These are phyloP conservation scores for Mortierella polycephala DNA, from an alignment of 371 early-diverging fungal species.

Conservation along the genomic window DNA sequence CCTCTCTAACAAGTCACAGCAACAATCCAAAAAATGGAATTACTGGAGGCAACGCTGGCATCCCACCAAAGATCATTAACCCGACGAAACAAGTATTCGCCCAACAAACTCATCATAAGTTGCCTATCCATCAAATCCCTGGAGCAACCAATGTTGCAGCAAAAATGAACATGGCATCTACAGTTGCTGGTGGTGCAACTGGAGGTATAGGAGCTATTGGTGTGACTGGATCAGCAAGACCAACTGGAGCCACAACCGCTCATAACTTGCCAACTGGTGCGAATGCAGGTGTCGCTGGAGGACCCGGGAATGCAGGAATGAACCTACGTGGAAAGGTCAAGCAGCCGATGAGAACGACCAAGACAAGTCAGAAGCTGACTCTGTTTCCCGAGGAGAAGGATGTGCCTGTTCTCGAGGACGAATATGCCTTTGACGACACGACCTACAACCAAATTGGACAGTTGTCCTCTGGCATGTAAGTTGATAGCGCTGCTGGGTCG, in stretches of 20 bases:
- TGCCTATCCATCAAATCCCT: constrained; percentile 49
- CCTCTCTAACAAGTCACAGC: constrained; percentile 19
- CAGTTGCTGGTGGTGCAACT: neutral
- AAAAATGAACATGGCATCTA: constrained; percentile 23
- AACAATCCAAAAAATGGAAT: constrained; percentile 20
- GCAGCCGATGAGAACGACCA: constrained; percentile 85
- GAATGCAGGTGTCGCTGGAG: constrained; percentile 7
- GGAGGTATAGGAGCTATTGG: neutral
- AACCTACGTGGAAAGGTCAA: constrained; percentile 48
- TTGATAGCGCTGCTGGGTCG: neutral
- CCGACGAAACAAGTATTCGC: constrained; percentile 50
- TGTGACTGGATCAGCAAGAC: constrained; percentile 6
- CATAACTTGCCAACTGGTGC: constrained; percentile 29
- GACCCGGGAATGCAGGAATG: constrained; percentile 7
- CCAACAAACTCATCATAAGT: constrained; percentile 33
- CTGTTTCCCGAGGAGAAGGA: constrained; percentile 86
- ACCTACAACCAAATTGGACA: constrained; percentile 57
- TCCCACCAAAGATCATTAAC: constrained; percentile 55
- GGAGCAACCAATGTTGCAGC: constrained; percentile 30
- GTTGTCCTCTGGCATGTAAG: constrained; percentile 52
- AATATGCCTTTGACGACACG: constrained; percentile 54
- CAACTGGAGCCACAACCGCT: constrained; percentile 11
- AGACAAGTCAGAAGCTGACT: constrained; percentile 91
- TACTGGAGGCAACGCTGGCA: constrained; percentile 38
- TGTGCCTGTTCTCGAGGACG: constrained; percentile 56